Evolutionary conservation across 108 stramenopile genomes (phyloP).

Genomic region (Cylindrotheca closterium): DNA sequence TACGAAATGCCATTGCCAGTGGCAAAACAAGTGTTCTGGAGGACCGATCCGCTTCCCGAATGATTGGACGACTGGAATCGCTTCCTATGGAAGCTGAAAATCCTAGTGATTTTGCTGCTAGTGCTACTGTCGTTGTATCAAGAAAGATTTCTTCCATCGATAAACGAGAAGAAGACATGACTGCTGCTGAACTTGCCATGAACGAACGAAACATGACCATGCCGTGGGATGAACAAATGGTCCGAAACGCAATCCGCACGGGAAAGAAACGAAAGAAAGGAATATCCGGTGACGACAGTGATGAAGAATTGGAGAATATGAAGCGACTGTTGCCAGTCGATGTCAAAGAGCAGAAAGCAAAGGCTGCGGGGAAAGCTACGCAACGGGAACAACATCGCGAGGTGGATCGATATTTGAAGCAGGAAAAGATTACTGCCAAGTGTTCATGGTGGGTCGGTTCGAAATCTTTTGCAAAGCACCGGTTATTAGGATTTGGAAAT

Average conservation of each 20-base stretch:
- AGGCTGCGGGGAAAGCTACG: slow-evolving; percentile 13
- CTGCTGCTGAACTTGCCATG: slow-evolving; percentile 51
- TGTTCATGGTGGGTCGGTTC: slow-evolving; percentile 85
- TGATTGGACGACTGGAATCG: background rate
- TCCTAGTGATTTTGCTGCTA: background rate
- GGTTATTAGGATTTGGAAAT: slow-evolving; percentile 65
- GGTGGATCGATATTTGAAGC: slow-evolving; percentile 44
- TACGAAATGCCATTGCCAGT: slow-evolving; percentile 36
- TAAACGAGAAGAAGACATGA: slow-evolving; percentile 50
- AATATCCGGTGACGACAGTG: slow-evolving; percentile 12
- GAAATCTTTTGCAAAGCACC: slow-evolving; percentile 52
- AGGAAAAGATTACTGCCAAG: slow-evolving; percentile 49
- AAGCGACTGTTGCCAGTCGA: slow-evolving; percentile 17
- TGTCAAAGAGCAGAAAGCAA: slow-evolving; percentile 9
- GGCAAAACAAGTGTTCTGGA: slow-evolving; percentile 15
- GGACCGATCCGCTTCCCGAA: background rate
- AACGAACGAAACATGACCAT: slow-evolving; percentile 19
- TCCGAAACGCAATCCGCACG: slow-evolving; percentile 54
- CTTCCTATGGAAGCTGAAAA: background rate
- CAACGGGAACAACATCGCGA: slow-evolving; percentile 34
- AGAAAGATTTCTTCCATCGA: slow-evolving; percentile 4
- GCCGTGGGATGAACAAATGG: slow-evolving; percentile 64
- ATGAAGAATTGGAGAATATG: slow-evolving; percentile 31
- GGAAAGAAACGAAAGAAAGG: slow-evolving; percentile 30
- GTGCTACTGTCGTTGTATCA: slow-evolving; percentile 1